Percentiles rank a stretch among this genome's conserved stretches.
Evolutionary conservation across 768 basidiomycete species (phyloP).

Genomic region (Russula abietina): DNA sequence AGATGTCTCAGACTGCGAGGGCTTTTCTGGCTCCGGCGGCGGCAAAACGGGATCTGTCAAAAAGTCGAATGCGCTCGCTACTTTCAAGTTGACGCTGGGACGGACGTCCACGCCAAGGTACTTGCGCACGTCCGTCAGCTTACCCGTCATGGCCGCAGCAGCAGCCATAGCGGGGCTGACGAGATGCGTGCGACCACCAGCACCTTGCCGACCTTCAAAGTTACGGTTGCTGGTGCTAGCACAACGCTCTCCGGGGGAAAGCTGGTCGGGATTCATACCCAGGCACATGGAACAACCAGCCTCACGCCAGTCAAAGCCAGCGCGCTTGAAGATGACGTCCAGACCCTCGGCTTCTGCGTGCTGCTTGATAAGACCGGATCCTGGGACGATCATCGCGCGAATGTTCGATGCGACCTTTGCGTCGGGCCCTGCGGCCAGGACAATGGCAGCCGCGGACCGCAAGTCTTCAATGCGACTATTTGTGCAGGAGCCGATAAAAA

Average conservation of each 20-base stretch:
- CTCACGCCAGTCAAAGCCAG: slow-evolving; percentile 65
- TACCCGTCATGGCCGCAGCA: slow-evolving; percentile 55
- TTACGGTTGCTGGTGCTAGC: slow-evolving; percentile 62
- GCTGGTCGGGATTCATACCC: slow-evolving; percentile 66
- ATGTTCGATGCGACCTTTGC: slow-evolving; percentile 48
- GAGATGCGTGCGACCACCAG: slow-evolving; percentile 58
- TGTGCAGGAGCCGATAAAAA: slow-evolving; percentile 65
- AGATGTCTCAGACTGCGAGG: slow-evolving; percentile 26
- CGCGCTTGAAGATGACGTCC: slow-evolving; percentile 55
- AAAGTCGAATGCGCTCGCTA: slow-evolving; percentile 67
- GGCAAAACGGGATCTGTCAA: slow-evolving; percentile 54
- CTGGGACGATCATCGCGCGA: slow-evolving; percentile 63
- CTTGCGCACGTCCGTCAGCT: slow-evolving; percentile 54
- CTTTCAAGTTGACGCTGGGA: slow-evolving; percentile 53
- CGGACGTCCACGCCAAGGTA: slow-evolving; percentile 34
- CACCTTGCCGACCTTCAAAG: slow-evolving; percentile 59
- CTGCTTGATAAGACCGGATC: slow-evolving; percentile 58
- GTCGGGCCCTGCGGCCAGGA: slow-evolving; percentile 45
- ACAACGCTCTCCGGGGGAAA: slow-evolving; percentile 51
- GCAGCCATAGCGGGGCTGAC: slow-evolving; percentile 66
- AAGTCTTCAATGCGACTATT: slow-evolving; percentile 64
- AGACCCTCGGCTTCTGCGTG: slow-evolving; percentile 63
- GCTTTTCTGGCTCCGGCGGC: slow-evolving; percentile 34
- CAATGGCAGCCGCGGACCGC: slow-evolving; percentile 52
- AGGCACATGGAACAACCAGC: slow-evolving; percentile 69